Evolutionary conservation across 352 stramenopile genomes (phyloP).

Genomic region (Phytophthora kernoviae): DNA sequence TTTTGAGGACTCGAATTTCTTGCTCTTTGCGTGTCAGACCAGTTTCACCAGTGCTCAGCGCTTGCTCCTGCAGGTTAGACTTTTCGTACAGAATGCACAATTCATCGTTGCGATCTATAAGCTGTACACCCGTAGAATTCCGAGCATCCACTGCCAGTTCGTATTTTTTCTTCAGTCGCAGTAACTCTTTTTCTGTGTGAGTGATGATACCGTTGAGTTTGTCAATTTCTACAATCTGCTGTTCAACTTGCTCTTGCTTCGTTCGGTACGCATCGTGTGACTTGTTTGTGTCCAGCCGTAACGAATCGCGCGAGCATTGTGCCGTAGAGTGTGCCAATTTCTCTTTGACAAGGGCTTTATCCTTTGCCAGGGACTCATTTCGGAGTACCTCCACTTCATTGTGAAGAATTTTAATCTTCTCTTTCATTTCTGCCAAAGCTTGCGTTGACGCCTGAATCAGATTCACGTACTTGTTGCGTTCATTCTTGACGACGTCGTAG

Average conservation of each 20-base stretch:
- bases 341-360: slow-evolving; percentile 93
- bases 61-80: slow-evolving; percentile 88
- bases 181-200: slow-evolving; percentile 88
- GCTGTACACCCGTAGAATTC: slow-evolving; percentile 90
- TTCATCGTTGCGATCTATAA: slow-evolving; percentile 96
- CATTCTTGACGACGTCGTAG: slow-evolving; percentile 96
- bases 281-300: slow-evolving; percentile 92
- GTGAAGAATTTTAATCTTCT: slow-evolving; percentile 96
- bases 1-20: slow-evolving; percentile 74
- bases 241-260: slow-evolving; percentile 92
- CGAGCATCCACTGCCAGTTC: slow-evolving; percentile 87
- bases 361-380: slow-evolving; percentile 93
- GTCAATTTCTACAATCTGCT: slow-evolving; percentile 96
- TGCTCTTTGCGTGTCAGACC: slow-evolving; percentile 82
- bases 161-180: slow-evolving; percentile 93
- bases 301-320: slow-evolving; percentile 88
- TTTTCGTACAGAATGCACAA: slow-evolving; percentile 96
- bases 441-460: slow-evolving; percentile 92
- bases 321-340: slow-evolving; percentile 81
- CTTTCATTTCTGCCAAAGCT: slow-evolving; percentile 95
- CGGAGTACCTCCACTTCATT: slow-evolving; percentile 95
- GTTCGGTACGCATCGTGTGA: slow-evolving; percentile 87
- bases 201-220: slow-evolving; percentile 95
- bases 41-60: slow-evolving; percentile 80
- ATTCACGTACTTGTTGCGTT: slow-evolving; percentile 97